Percentiles rank a stretch among this genome's conserved stretches.
Evolutionary conservation across 2,329 filamentous ascomycete genomes (phyloP).

Genomic region (Neocatenulostroma microsporum): DNA sequence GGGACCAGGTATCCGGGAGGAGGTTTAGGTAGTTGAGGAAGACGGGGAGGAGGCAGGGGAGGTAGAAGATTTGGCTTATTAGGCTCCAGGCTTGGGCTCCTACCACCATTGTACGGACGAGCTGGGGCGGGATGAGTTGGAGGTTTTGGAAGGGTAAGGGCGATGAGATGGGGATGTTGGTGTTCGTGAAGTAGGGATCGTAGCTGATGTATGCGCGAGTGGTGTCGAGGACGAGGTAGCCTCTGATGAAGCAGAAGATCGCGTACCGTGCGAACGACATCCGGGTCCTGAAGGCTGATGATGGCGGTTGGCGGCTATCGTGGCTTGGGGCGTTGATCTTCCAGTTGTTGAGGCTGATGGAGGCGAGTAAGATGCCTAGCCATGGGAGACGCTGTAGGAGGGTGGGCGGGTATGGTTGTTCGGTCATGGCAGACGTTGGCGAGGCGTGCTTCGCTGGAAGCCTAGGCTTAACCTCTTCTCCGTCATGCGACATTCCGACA

Average conservation of each 20-base stretch:
- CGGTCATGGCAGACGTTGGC: too few relatives aligned
- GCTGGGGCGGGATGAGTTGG: constrained; percentile 8
- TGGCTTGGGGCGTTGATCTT: constrained; percentile 18
- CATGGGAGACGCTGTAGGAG: constrained; percentile 19
- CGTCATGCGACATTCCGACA: too few relatives aligned
- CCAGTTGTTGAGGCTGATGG: constrained; percentile 23
- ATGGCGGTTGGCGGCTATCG: constrained; percentile 18
- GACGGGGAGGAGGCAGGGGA: constrained; percentile 17
- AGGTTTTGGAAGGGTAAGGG: constrained; percentile 11
- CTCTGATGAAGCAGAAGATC: constrained; percentile 14
- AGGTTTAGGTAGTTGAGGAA: constrained; percentile 14
- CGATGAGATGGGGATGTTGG: constrained; percentile 10
- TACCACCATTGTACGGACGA: constrained; percentile 18
- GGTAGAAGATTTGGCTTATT: constrained; percentile 21
- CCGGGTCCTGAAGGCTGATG: constrained; percentile 9
- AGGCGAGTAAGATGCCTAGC: constrained; percentile 18
- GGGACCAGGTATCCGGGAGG: constrained; percentile 17
- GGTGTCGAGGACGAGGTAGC: constrained; percentile 21
- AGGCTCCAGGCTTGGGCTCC: constrained; percentile 22
- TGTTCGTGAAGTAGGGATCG: constrained; percentile 22
- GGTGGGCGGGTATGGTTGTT: constrained; percentile 18
- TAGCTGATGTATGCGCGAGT: constrained; percentile 17
- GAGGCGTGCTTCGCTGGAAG: too few relatives aligned
- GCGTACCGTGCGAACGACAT: constrained; percentile 14
- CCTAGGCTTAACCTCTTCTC: too few relatives aligned